Conservation (phyloP, 805 yeast genomes). For the Isabelozyma heimii region DNA sequence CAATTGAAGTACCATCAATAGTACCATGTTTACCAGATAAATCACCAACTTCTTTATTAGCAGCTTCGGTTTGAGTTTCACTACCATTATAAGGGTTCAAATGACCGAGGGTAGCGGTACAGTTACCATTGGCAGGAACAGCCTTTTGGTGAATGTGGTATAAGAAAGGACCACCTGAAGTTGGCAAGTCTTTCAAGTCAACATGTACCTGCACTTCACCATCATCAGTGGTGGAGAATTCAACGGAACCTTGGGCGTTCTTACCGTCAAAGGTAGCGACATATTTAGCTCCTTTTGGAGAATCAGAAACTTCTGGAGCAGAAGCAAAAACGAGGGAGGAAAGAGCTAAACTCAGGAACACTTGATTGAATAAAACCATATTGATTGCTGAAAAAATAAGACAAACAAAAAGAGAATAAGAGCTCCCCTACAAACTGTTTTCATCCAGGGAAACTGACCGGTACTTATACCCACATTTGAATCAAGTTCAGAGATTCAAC, state of each 20-base stretch:
- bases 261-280: conserved; percentile 21
- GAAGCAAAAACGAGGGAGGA: conserved; percentile 12
- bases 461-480: not conserved
- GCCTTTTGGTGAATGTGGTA: conserved; percentile 38
- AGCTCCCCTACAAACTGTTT: not conserved
- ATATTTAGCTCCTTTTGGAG: conserved; percentile 24
- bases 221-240: conserved; percentile 24
- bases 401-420: not conserved
- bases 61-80: conserved; percentile 17
- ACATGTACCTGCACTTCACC: conserved; percentile 33
- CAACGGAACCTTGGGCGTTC: conserved; percentile 25
- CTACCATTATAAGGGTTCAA: conserved; percentile 39
- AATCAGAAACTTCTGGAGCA: conserved; percentile 26
- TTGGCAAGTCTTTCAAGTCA: conserved; percentile 31
- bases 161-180: conserved; percentile 35
- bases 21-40: conserved; percentile 39
- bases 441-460: not conserved
- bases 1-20: conserved; percentile 23
- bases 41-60: conserved; percentile 33
- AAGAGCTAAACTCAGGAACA: conserved; percentile 5
- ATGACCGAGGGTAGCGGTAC: conserved; percentile 34
- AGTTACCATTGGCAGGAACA: conserved; percentile 37
- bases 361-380: conserved; percentile 8
- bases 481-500: not conserved
- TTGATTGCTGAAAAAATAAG: not conserved